A percentile compares a stretch with the other conserved stretches of the same genome.
Evolutionary conservation across 163 green algal genomes (phyloP).

Genomic region (Coccomyxa subellipsoidea): DNA sequence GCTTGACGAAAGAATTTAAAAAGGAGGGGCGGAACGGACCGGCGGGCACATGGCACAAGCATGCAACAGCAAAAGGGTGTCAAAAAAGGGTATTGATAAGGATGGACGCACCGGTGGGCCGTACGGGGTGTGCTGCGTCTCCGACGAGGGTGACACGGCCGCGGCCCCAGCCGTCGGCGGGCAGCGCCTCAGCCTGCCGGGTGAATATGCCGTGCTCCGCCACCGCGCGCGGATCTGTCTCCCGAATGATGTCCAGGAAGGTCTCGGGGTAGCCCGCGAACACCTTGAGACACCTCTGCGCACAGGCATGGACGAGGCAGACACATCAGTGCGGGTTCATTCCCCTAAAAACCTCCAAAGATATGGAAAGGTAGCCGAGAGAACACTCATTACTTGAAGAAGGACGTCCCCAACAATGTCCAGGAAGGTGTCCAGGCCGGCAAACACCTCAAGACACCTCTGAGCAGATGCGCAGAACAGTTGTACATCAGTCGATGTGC

Average conservation of each 20-base stretch:
- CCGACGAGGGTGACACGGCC: constrained; percentile 42
- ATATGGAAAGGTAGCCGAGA: no score
- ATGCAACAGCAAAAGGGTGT: background rate
- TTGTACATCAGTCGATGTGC: no score
- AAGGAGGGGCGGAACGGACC: no score
- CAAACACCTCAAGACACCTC: no score
- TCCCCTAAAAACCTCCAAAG: no score
- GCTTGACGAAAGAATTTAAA: no score
- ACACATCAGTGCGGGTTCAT: no score
- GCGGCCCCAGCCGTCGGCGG: constrained; percentile 26
- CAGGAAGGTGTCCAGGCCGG: no score
- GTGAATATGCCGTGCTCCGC: constrained; percentile 39
- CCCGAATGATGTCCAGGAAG: constrained; percentile 26
- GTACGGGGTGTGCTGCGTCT: constrained; percentile 40
- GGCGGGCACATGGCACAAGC: no score
- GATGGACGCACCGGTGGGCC: constrained; percentile 18
- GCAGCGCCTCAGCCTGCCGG: constrained; percentile 25
- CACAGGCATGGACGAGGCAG: background rate
- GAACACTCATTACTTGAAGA: no score
- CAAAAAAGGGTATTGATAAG: background rate
- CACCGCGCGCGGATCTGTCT: constrained; percentile 23
- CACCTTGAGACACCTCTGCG: constrained; percentile 29
- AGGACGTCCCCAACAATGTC: no score
- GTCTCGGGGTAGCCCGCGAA: constrained; percentile 20
- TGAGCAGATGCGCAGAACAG: background rate